These are phyloP conservation scores for Boletales sp. DNA, from an alignment of 768 basidiomycete genomes.

Conservation along the genomic window DNA sequence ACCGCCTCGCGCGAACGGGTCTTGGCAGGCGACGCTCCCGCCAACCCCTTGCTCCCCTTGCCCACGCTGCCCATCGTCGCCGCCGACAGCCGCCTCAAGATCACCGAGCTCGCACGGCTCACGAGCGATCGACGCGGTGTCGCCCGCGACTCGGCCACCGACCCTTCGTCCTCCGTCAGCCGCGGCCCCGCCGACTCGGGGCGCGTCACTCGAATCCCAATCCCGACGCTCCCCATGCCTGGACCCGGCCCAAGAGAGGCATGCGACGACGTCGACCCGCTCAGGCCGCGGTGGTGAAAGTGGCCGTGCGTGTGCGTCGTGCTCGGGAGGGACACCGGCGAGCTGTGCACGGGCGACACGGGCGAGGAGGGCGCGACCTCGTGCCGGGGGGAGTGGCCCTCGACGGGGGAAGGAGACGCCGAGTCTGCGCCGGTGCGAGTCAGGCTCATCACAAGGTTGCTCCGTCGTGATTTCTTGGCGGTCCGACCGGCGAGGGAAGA, in stretches of 20 bases:
- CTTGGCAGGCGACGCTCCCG: background rate
- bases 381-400: background rate
- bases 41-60: background rate
- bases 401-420: background rate
- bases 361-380: slow-evolving; percentile 1
- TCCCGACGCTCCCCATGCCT: background rate
- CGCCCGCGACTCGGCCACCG: background rate
- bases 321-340: slow-evolving; percentile 15
- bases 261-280: background rate
- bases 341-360: background rate
- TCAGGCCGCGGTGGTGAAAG: slow-evolving; percentile 3
- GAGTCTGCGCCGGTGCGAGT: slow-evolving; percentile 5
- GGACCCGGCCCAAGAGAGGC: too few species aligned
- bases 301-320: background rate
- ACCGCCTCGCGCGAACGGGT: background rate
- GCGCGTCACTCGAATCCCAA: background rate
- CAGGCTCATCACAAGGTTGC: slow-evolving; percentile 27
- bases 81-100: slow-evolving; percentile 22
- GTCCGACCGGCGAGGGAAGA: slow-evolving; percentile 8
- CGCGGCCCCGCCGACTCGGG: slow-evolving; percentile 25
- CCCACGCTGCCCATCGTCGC: slow-evolving; percentile 6
- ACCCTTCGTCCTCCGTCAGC: slow-evolving; percentile 9
- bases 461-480: slow-evolving; percentile 11
- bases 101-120: slow-evolving; percentile 26
- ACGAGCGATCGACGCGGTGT: slow-evolving; percentile 16